Evolutionary conservation across 495 filamentous ascomycete species (phyloP), one percentile per base, ranked within the genome.

Genomic region (Aspergillus steynii): DNA sequence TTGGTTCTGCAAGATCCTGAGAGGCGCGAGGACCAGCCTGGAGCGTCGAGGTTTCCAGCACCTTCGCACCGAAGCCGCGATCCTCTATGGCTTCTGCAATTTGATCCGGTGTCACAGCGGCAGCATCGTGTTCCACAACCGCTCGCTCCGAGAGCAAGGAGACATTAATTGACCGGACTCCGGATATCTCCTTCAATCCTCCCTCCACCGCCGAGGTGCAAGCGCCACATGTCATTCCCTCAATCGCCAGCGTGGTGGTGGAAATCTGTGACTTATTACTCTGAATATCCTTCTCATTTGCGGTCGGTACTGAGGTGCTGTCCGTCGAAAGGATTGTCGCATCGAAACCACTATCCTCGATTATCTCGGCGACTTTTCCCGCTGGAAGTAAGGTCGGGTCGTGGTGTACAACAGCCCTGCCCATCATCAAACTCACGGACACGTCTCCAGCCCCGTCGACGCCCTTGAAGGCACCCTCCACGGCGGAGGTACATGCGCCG

Each of bases 181-280:
- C 96, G 2, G 84, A 69, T 10, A 95, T 79, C 54, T 82, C 76
- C 59, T 82, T 86, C 76, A 96, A 90, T 9, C 87, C 90, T 52
- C 88, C 84, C 73, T 97, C 92, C 25, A 99, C 85, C 0, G 93
- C 91, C 53, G 92, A 90, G 7, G 93, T 96, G 68, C 94, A 99
- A 37, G 94, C 92, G 49, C 93, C 93, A 69, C 94, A 97, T 6
- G 95, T 98, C 95, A 99, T 99, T 29, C 95, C 95, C 64, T 93
- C 90, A n/a, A 98, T 87, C 20, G 91, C 88, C 49, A 98, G 76
- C 0, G 91, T 99, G 9, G 93, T 97, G 4, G 83, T 86, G 8
- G 86, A 87, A 20, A 85, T 60, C 31, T 47, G 55, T 69, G 64
- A 27, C 64, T 63, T 52, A 31, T 74, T 57, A 61, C 69, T 63